Conservation (phyloP, 306 rosid genomes). For the Gastrolobium bilobum region DNA sequence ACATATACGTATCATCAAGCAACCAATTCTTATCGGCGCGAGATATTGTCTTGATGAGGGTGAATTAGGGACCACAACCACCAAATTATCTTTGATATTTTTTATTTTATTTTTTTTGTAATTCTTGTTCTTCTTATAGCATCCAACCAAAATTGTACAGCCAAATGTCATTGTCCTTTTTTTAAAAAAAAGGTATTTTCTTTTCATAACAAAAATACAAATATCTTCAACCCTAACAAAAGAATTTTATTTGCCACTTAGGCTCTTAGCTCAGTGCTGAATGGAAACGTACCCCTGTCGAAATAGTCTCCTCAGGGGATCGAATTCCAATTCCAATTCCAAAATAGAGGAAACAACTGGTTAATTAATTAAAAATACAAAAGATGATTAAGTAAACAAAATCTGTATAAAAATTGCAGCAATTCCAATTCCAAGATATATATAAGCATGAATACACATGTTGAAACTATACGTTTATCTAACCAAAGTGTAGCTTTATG, state of each 20-base stretch:
- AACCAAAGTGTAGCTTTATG: slow-evolving; percentile 58
- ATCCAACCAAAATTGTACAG: slow-evolving; percentile 57
- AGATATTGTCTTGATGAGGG: slow-evolving; percentile 53
- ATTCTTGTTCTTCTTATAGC: slow-evolving; percentile 47
- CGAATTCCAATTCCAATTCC: slow-evolving; percentile 35
- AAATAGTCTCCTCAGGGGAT: background rate
- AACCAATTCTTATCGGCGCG: slow-evolving; percentile 57
- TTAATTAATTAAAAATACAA: background rate
- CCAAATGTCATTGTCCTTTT: slow-evolving; percentile 51
- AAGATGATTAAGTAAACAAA: slow-evolving; percentile 5
- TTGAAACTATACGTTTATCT: slow-evolving; percentile 48
- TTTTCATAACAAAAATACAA: slow-evolving; percentile 7
- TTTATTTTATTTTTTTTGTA: slow-evolving; percentile 47
- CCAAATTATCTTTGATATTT: slow-evolving; percentile 49
- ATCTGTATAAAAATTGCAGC: slow-evolving; percentile 42
- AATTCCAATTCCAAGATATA: slow-evolving; percentile 45
- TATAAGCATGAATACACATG: slow-evolving; percentile 43
- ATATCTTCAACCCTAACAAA: slow-evolving; percentile 42
- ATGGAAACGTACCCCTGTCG: slow-evolving; percentile 1
- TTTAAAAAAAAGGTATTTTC: slow-evolving; percentile 35
- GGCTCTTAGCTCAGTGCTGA: background rate
- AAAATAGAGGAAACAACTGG: background rate
- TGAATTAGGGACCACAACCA: slow-evolving; percentile 69
- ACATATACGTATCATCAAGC: slow-evolving; percentile 49
- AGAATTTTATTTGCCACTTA: slow-evolving; percentile 29